Evolutionary conservation across 352 stramenopile species (phyloP).

Genomic region (Pythium scleroteichum): DNA sequence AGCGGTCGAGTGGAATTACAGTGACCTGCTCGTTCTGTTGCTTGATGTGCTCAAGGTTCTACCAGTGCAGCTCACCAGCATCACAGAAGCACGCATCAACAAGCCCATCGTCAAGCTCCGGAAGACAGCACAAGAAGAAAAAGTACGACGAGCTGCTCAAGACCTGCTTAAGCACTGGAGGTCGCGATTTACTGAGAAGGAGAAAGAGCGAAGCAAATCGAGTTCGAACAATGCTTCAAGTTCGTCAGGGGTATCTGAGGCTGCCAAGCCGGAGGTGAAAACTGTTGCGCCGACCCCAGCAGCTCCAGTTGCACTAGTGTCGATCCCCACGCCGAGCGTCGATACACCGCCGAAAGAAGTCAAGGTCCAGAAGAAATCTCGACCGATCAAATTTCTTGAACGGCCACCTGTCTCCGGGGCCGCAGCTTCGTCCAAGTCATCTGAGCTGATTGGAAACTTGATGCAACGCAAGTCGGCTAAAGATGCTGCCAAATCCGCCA

Average conservation of each 20-base stretch:
- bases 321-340: constrained; percentile 9
- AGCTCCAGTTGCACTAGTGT: background rate
- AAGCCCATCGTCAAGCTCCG: constrained; percentile 86
- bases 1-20: constrained; percentile 79
- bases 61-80: constrained; percentile 82
- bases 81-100: constrained; percentile 88
- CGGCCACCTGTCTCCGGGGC: constrained; percentile 35
- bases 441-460: constrained; percentile 79
- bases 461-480: constrained; percentile 85
- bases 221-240: background rate
- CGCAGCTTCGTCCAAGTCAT: constrained; percentile 59
- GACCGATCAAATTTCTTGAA: constrained; percentile 76
- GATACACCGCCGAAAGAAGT: constrained; percentile 30
- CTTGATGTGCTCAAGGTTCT: constrained; percentile 81
- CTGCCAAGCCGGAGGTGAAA: constrained; percentile 3
- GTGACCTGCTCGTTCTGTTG: constrained; percentile 75
- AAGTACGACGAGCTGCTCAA: constrained; percentile 75
- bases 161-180: constrained; percentile 87
- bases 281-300: background rate
- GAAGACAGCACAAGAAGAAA: constrained; percentile 77
- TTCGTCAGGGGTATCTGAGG: background rate
- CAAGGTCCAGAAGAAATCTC: constrained; percentile 59
- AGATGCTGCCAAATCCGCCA: constrained; percentile 56
- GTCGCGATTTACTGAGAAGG: constrained; percentile 84
- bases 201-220: constrained; percentile 53